phyloP scores from a whole-genome alignment of 345 rosid species.

The Carallia brachiata region DNA sequence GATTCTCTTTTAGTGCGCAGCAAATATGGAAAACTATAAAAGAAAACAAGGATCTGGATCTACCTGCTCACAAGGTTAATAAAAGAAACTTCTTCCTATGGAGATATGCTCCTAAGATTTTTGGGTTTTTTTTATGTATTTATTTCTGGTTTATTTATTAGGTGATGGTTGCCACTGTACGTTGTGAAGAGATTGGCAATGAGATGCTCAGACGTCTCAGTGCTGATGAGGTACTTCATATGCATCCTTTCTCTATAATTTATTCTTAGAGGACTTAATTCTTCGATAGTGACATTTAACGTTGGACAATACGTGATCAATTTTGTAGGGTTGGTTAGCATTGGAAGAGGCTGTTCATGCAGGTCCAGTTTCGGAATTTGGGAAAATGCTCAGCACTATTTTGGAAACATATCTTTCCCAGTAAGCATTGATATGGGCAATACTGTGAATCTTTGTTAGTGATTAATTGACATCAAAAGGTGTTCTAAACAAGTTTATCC shows the following conservation, averaged over 20 bases:
- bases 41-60: conserved; percentile 38
- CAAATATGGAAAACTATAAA: conserved; percentile 36
- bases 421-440: conserved; percentile 14
- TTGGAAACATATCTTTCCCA: conserved; percentile 30
- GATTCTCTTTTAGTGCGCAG: conserved; percentile 31
- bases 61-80: conserved; percentile 36
- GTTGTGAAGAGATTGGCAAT: conserved; percentile 38
- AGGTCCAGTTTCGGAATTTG: conserved; percentile 32
- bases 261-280: neutral
- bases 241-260: neutral
- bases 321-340: conserved; percentile 30
- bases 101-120: neutral
- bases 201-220: conserved; percentile 24
- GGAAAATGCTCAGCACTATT: conserved; percentile 26
- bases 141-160: conserved; percentile 12
- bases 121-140: conserved; percentile 4
- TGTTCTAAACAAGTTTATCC: neutral
- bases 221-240: conserved; percentile 26
- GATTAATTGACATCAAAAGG: neutral
- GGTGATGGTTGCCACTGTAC: conserved; percentile 41
- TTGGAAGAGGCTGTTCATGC: conserved; percentile 32
- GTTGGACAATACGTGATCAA: neutral
- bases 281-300: neutral
- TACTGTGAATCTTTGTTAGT: neutral
- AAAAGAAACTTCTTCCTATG: neutral